These are phyloP conservation scores for Salvia splendens DNA, from an alignment of 257 asterid genomes.

Conservation along the genomic window DNA sequence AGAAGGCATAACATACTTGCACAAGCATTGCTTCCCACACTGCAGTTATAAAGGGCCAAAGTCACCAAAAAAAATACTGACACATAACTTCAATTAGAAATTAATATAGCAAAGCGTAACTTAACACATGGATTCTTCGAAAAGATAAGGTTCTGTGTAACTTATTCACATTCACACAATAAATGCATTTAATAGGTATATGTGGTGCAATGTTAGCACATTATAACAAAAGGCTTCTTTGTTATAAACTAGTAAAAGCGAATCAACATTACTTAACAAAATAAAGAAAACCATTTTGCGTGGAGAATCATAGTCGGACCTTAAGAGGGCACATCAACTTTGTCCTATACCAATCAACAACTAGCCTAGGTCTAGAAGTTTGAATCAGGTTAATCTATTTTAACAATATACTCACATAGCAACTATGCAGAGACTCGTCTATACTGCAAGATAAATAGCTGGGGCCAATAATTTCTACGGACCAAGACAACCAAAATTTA, in stretches of 20 bases:
- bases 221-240: constrained; percentile 15
- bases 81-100: constrained; percentile 18
- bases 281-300: constrained; percentile 9
- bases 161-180: neutral
- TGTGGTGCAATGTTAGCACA: constrained; percentile 14
- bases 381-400: constrained; percentile 5
- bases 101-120: constrained; percentile 19
- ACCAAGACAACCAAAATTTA: constrained; percentile 7
- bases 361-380: constrained; percentile 13
- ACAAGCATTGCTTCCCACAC: constrained; percentile 88
- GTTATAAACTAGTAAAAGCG: constrained; percentile 7
- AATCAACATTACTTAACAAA: neutral
- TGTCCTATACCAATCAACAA: constrained; percentile 9
- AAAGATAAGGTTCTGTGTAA: neutral
- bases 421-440: neutral
- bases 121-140: neutral
- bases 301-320: constrained; percentile 21
- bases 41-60: constrained; percentile 41
- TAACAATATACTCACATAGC: neutral
- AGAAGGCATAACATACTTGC: constrained; percentile 71
- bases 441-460: constrained; percentile 14
- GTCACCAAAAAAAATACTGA: constrained; percentile 31
- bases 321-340: neutral
- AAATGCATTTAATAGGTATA: neutral
- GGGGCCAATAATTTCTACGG: neutral